Evolutionary conservation across 2,329 filamentous ascomycete genomes (phyloP).

Genomic region (Colletotrichum euphorbiae): DNA sequence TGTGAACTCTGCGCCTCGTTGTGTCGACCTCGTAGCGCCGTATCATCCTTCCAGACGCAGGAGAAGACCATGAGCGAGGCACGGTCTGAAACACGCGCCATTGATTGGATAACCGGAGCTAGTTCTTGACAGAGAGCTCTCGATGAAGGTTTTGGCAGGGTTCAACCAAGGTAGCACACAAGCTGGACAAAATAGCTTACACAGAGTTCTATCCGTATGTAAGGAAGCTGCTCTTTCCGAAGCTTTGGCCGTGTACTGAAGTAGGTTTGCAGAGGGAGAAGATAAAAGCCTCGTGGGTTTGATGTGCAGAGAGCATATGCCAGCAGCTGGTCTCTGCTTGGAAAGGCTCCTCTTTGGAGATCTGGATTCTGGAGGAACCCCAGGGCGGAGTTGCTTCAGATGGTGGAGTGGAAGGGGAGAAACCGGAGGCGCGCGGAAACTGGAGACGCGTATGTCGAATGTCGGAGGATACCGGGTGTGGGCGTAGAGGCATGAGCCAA

Average conservation of each 20-base stretch:
- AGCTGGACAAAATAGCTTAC: background rate
- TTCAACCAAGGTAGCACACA: background rate
- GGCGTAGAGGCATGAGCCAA: slow-evolving; percentile 10
- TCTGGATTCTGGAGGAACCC: slow-evolving; percentile 18
- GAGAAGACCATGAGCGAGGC: slow-evolving; percentile 20
- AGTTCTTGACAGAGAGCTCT: slow-evolving; percentile 3
- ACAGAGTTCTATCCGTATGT: too few species aligned
- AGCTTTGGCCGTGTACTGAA: slow-evolving; percentile 3
- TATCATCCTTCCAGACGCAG: slow-evolving; percentile 3
- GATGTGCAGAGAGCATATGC: slow-evolving; percentile 28
- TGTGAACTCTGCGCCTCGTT: slow-evolving; percentile 19
- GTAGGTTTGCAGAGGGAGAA: slow-evolving; percentile 2
- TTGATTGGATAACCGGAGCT: slow-evolving; percentile 22
- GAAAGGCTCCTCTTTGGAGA: slow-evolving; percentile 23
- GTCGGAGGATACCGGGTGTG: slow-evolving; percentile 31
- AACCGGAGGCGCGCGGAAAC: slow-evolving; percentile 19
- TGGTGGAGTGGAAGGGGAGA: slow-evolving; percentile 23
- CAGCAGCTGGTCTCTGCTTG: slow-evolving; percentile 11
- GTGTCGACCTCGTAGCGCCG: slow-evolving; percentile 18
- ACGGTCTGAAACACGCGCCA: slow-evolving; percentile 31
- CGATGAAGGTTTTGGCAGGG: background rate
- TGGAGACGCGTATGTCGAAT: slow-evolving; percentile 5
- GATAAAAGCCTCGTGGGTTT: slow-evolving; percentile 19
- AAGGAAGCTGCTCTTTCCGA: background rate
- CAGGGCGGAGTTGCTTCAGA: slow-evolving; percentile 32